Base-by-base conservation (phyloP, 78 protist species). In the slime mould (Dictyostelium discoideum) region DNA sequence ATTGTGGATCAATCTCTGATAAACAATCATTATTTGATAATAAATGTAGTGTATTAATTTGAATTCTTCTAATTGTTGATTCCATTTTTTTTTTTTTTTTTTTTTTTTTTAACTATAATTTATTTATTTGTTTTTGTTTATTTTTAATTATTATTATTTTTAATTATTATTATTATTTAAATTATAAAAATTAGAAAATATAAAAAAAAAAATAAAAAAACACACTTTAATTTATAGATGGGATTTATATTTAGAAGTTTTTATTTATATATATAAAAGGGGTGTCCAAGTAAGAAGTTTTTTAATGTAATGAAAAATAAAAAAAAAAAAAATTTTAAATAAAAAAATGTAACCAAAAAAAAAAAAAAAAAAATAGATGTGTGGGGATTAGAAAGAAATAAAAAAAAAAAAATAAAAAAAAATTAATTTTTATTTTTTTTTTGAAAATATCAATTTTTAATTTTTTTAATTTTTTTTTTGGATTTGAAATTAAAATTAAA, bases 1-100 rank as follows among this genome's bases (percentile, higher is more conserved):
- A 54, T 39, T 63, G 69, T 48, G 65, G 24, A 22, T 37, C 39
- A 22, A 29, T 44, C 26, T 84, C 77, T 37, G 57, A 26, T 20
- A 39, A 77, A 40, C 44, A 29, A 7, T 44, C 84, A 79, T 79
- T 79, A 46, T n/a, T 46, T 79, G 67, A 22, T 44, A 79, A n/a
- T 44, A 79, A 44, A 79, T 44, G 29, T 46, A 18, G 63, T 18
- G 50, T 79, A 32, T 20, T 32, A 44, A 79, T 79, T 44, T 79
- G 54, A n/a, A 79, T 42, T 44, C 84, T 79, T 79, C 84, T 79
- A n/a, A 44, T 79, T n/a, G 84, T 50, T 44, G 84, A 79, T 46
- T 79, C 84, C 84, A 79, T 79, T 20, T 20, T 60, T 60, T 60
- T 60, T 6, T 60, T 60, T 54, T 16, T 16, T 54, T 16, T 60